A percentile compares a stretch with the other conserved stretches of the same genome.
These are phyloP conservation scores for Cyclotella kingstonii DNA, from an alignment of 108 stramenopile genomes.

Conservation along the genomic window DNA sequence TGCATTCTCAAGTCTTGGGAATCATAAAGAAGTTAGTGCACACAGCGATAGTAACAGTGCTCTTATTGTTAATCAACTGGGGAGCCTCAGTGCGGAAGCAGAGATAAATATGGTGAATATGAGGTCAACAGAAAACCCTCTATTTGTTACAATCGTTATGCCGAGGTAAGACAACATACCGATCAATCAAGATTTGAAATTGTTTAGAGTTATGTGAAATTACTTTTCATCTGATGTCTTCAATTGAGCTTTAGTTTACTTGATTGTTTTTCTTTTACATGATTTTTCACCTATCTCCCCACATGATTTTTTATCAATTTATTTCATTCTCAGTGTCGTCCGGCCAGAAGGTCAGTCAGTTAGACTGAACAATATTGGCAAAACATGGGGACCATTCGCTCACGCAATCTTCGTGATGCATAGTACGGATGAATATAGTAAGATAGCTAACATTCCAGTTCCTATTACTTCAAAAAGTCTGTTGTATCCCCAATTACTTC, in stretches of 20 bases:
- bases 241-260: no score
- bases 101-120: no score
- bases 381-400: conserved; percentile 79
- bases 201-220: no score
- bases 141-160: conserved; percentile 71
- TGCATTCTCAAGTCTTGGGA: conserved; percentile 12
- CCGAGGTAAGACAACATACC: conserved; percentile 24
- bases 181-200: neutral
- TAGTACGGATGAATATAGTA: conserved; percentile 57
- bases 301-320: neutral
- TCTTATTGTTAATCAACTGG: no score
- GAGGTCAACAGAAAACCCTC: conserved; percentile 22
- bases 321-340: conserved; percentile 64
- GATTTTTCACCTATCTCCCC: neutral
- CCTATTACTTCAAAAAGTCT: conserved; percentile 5
- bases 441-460: conserved; percentile 36
- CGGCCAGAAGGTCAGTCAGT: conserved; percentile 58
- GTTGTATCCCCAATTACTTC: conserved; percentile 65
- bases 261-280: neutral
- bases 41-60: neutral
- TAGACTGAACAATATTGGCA: conserved; percentile 67
- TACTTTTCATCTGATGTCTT: no score
- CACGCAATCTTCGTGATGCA: conserved; percentile 75
- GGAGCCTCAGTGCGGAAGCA: no score
- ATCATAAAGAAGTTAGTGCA: neutral